These are phyloP conservation scores for Mercurialis annua DNA, from an alignment of 345 rosid species.

Conservation along the genomic window DNA sequence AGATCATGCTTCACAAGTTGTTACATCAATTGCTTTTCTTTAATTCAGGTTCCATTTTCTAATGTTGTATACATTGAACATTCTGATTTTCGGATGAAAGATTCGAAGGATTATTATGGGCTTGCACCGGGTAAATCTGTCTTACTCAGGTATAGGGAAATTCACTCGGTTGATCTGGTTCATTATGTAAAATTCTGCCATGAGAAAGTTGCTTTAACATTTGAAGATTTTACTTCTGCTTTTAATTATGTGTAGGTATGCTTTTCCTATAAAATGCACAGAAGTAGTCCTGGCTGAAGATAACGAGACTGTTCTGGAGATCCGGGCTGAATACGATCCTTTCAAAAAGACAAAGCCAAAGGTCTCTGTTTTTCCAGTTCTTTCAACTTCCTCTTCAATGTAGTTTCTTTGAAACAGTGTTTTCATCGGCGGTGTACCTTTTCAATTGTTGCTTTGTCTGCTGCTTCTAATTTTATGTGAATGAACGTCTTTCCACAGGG, in stretches of 20 bases:
- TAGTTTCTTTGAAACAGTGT: slow-evolving; percentile 8
- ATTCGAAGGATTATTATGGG: slow-evolving; percentile 93
- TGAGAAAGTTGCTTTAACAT: not conserved
- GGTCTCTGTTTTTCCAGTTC: slow-evolving; percentile 33
- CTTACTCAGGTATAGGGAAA: slow-evolving; percentile 54
- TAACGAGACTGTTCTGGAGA: slow-evolving; percentile 64
- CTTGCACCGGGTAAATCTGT: slow-evolving; percentile 95
- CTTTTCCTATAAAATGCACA: slow-evolving; percentile 67
- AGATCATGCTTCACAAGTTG: not conserved
- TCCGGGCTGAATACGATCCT: slow-evolving; percentile 83
- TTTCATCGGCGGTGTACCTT: not conserved
- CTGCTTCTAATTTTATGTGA: not conserved
- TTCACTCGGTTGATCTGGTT: slow-evolving; percentile 8
- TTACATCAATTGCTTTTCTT: not conserved
- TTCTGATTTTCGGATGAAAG: slow-evolving; percentile 87
- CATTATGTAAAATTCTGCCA: not conserved
- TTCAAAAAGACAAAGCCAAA: slow-evolving; percentile 83
- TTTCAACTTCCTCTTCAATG: not conserved
- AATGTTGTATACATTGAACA: slow-evolving; percentile 76
- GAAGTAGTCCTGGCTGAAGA: slow-evolving; percentile 69
- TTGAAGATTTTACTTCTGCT: not conserved
- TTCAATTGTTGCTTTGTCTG: not conserved
- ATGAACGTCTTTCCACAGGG: slow-evolving; percentile 41
- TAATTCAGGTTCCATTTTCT: slow-evolving; percentile 67
- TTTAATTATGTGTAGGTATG: slow-evolving; percentile 44